Conservation (phyloP, 2,329 filamentous ascomycete species). For the Aspergillus costaricaensis region DNA sequence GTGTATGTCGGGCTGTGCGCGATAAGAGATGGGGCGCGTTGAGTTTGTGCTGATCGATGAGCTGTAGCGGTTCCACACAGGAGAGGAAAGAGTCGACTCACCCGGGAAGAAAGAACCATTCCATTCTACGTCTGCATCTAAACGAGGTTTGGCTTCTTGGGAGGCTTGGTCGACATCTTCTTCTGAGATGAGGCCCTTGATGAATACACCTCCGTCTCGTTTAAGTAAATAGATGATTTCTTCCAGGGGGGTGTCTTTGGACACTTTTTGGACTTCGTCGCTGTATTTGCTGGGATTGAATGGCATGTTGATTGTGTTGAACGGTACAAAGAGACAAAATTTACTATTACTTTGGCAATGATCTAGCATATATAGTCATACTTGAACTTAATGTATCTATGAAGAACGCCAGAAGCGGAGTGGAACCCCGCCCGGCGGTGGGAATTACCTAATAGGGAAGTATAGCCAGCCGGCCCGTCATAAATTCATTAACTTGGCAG, state of each 20-base stretch:
- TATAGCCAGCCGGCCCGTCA: not conserved
- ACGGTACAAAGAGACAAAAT: too few species aligned
- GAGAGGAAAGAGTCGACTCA: not conserved
- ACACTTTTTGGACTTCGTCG: constrained; percentile 7
- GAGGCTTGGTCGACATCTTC: constrained; percentile 4
- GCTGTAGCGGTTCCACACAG: not conserved
- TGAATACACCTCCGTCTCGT: constrained; percentile 10
- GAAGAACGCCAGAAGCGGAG: too few species aligned
- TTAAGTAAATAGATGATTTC: constrained; percentile 9
- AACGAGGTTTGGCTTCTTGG: not conserved
- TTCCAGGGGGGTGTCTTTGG: constrained; percentile 2
- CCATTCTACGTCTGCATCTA: constrained; percentile 1
- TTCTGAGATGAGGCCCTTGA: constrained; percentile 1
- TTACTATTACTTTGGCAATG: too few species aligned
- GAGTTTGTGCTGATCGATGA: constrained; percentile 10
- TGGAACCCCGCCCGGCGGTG: not conserved
- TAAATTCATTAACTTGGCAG: not conserved
- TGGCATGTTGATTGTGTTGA: not conserved
- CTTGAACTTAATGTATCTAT: too few species aligned
- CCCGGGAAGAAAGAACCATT: constrained; percentile 3
- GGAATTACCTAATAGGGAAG: not conserved
- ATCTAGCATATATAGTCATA: too few species aligned
- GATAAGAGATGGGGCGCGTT: constrained; percentile 11
- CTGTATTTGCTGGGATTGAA: not conserved
- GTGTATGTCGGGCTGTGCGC: constrained; percentile 9